Conservation (phyloP, 176 grass and related monocot genomes). For the Tuctoria greenei region DNA sequence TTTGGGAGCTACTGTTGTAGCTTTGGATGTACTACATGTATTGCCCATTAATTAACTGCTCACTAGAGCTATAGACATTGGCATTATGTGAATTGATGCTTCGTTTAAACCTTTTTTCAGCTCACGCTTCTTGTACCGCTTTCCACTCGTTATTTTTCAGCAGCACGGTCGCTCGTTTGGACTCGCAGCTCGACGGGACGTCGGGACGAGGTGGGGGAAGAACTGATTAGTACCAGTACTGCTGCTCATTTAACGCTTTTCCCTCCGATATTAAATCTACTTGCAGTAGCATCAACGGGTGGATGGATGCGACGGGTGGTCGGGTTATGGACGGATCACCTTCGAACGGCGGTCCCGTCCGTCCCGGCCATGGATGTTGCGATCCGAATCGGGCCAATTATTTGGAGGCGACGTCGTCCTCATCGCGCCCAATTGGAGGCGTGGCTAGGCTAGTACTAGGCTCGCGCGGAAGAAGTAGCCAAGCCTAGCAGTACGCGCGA, state of each 20-base stretch:
- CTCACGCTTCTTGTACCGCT: not conserved
- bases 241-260: not conserved
- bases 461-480: not conserved
- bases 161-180: too few species aligned
- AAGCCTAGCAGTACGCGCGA: too few species aligned
- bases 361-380: not conserved
- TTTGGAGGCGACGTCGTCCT: constrained; percentile 29
- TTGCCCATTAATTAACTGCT: not conserved
- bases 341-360: not conserved
- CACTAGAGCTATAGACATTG: constrained; percentile 32
- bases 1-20: constrained; percentile 33
- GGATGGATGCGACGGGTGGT: not conserved
- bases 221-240: not conserved
- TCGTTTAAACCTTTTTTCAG: not conserved
- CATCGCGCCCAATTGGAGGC: constrained; percentile 8
- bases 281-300: not conserved
- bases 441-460: not conserved
- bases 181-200: too few species aligned
- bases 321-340: not conserved
- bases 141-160: constrained; percentile 6
- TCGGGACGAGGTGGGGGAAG: not conserved
- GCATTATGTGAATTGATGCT: constrained; percentile 41
- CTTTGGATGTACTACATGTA: constrained; percentile 45
- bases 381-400: constrained; percentile 30
- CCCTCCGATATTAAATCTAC: constrained; percentile 1